Conservation (phyloP, 352 stramenopile genomes). For the Phytophthora uliginosa region DNA sequence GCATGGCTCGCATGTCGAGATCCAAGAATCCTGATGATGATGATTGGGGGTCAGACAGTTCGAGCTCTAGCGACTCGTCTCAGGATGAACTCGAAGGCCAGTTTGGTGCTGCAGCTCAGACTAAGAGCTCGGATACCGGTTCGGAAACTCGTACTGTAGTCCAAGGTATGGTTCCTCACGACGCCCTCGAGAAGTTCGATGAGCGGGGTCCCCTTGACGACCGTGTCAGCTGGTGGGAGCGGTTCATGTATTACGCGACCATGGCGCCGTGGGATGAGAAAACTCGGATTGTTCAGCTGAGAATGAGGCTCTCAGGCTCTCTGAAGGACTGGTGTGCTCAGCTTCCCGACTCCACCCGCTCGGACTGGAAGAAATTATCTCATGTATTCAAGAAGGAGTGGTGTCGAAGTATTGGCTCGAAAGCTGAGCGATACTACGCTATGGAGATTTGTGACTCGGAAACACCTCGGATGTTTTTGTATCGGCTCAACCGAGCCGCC, state of each 20-base stretch:
- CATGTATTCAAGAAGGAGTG: not conserved
- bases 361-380: not conserved
- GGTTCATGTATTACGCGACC: slow-evolving; percentile 7
- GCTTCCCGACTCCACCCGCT: not conserved
- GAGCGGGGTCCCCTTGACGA: not conserved
- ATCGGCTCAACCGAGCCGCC: not conserved
- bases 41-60: too few relatives aligned
- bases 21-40: too few relatives aligned
- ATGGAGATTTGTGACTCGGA: not conserved
- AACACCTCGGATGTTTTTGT: not conserved
- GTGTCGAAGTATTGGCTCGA: not conserved
- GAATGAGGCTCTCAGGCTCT: not conserved
- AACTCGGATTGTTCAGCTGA: not conserved
- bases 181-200: not conserved
- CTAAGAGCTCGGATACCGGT: too few relatives aligned
- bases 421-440: not conserved
- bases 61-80: too few relatives aligned
- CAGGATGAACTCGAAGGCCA: too few relatives aligned
- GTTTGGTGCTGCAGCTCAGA: too few relatives aligned
- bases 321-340: slow-evolving; percentile 1
- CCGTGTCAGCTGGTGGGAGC: slow-evolving; percentile 5
- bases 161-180: too few relatives aligned
- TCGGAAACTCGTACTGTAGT: too few relatives aligned
- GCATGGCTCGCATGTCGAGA: too few relatives aligned
- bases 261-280: slow-evolving; percentile 5